These are phyloP conservation scores for Candida adriatica DNA, from an alignment of 805 yeast species.

Conservation along the genomic window DNA sequence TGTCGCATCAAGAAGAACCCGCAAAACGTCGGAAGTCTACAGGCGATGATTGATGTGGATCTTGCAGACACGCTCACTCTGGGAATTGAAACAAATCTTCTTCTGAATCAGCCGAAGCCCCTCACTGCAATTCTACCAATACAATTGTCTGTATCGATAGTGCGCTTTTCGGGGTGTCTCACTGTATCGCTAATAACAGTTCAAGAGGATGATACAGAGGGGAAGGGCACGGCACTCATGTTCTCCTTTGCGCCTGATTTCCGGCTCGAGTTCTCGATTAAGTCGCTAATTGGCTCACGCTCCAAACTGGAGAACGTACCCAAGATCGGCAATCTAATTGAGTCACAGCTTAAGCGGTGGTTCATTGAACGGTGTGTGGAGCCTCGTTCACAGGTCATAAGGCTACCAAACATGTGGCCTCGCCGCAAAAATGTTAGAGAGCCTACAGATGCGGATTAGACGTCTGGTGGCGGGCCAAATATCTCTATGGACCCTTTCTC, in stretches of 20 bases:
- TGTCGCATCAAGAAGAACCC: slow-evolving; percentile 69
- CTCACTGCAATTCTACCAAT: slow-evolving; percentile 85
- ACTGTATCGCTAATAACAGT: slow-evolving; percentile 50
- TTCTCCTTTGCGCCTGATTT: slow-evolving; percentile 91
- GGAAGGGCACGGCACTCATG: slow-evolving; percentile 64
- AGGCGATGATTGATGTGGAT: slow-evolving; percentile 89
- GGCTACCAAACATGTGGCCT: slow-evolving; percentile 87
- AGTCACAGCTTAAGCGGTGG: slow-evolving; percentile 77
- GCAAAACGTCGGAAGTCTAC: slow-evolving; percentile 43
- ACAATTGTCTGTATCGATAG: slow-evolving; percentile 76
- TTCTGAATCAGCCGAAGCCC: slow-evolving; percentile 78
- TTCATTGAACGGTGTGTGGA: slow-evolving; percentile 89
- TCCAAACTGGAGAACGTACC: slow-evolving; percentile 92
- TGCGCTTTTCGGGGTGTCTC: slow-evolving; percentile 84
- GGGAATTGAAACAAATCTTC: slow-evolving; percentile 73
- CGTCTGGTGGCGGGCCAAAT: slow-evolving; percentile 20
- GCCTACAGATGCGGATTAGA: slow-evolving; percentile 11
- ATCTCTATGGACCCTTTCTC: slow-evolving; percentile 20
- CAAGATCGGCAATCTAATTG: slow-evolving; percentile 78
- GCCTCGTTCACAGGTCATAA: slow-evolving; percentile 84
- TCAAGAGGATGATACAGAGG: slow-evolving; percentile 13
- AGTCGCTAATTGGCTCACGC: slow-evolving; percentile 85
- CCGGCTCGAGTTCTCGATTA: slow-evolving; percentile 80
- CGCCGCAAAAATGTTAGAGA: slow-evolving; percentile 50
- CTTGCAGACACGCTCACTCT: slow-evolving; percentile 79